A percentile compares a stretch with the other conserved stretches of the same genome.
Evolutionary conservation across 768 basidiomycete species (phyloP).

Genomic region (Naganishia vaughanmartiniae): DNA sequence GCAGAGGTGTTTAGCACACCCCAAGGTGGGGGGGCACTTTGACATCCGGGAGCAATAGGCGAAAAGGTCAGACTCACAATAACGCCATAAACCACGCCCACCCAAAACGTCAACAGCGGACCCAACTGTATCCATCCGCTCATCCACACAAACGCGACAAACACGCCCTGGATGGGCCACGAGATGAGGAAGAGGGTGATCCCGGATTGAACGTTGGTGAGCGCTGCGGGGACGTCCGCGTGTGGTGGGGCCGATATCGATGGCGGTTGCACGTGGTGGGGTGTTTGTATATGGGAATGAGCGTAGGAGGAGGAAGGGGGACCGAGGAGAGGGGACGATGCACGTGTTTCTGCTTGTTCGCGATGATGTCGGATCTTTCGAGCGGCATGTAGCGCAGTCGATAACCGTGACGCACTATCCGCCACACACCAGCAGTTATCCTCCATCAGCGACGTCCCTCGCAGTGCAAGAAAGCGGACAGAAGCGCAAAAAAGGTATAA

Average conservation of each 20-base stretch:
- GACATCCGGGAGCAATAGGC: no score
- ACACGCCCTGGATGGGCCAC: constrained; percentile 74
- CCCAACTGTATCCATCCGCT: constrained; percentile 78
- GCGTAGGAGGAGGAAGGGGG: no score
- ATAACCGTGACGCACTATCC: constrained; percentile 73
- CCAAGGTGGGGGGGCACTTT: no score
- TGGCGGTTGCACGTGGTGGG: neutral
- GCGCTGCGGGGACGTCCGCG: neutral
- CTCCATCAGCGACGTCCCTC: no score
- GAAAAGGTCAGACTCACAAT: constrained; percentile 60
- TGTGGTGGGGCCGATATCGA: neutral
- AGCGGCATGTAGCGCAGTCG: constrained; percentile 70
- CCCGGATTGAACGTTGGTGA: constrained; percentile 33
- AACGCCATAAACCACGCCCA: constrained; percentile 68
- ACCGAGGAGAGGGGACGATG: constrained; percentile 43
- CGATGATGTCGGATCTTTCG: neutral
- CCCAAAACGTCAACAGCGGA: constrained; percentile 66
- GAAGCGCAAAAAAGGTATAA: no score
- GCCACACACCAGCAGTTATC: no score
- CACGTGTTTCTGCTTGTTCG: neutral
- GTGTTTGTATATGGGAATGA: neutral
- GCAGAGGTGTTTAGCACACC: no score
- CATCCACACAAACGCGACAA: constrained; percentile 63
- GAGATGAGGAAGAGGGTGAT: constrained; percentile 69
- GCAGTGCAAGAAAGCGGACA: no score